Evolutionary conservation across 176 grass and related monocot genomes (phyloP), one percentile per base, ranked within the genome.

Genomic region (Oryza australiensis): DNA sequence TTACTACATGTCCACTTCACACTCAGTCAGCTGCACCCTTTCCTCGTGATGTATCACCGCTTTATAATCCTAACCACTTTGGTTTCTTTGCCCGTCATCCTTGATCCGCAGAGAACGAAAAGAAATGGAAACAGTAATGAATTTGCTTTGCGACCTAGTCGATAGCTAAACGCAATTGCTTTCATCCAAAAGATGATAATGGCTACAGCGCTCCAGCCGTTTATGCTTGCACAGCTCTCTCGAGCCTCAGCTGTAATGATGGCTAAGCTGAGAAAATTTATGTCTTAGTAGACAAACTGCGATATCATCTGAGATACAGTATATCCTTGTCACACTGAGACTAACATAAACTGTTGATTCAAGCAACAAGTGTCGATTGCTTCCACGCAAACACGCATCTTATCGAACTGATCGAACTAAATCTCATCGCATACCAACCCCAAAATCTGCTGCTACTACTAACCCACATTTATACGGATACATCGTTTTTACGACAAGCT

Each of bases 271-370:
- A 81, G 48, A 75, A 79, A 66, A 48, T 49, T 42, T 7, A 73
- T 62, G 75, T 68, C 75, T 84, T 80, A 84, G 62, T 49, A 78
- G 69, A 88, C 81, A 80, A 45, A 45, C 45, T 73, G 63, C 15
- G 45, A n/a, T 76, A 68, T 76, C 62, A 12, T 55, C 46, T 30
- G 34, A 32, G 67, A 26, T 41, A 78, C 53, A 76, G 24, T 30
- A 9, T 46, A 55, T 40, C 65, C 26, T 67, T 83, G 60, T 73
- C 45, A 11, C 57, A 77, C 33, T 7, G 32, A 46, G 20, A 38
- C 53, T 34, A 63, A 22, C 66, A 82, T 82, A 86, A 24, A 15
- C 67, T 73, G 83, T 89, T 67, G 73, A 89, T 78, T 89, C 20
- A 86, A 89, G 88, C 88, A 86, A 82, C 10, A 53, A 72, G 57